Base-by-base conservation (phyloP, 2,329 filamentous ascomycete species). In the Arthrobotrys sinensis region DNA sequence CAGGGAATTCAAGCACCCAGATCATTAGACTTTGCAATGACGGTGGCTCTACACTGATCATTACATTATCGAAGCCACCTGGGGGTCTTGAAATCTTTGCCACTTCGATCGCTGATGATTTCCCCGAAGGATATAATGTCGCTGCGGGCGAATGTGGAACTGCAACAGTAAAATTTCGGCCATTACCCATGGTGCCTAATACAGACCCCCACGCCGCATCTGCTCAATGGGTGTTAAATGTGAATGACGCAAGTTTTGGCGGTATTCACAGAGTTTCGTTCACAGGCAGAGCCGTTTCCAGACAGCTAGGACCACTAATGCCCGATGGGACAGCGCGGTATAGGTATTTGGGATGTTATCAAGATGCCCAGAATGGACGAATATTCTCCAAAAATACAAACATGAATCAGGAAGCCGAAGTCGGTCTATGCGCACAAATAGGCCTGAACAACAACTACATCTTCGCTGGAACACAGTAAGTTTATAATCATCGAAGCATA, bases 221-320 rank as follows among this genome's bases (percentile, higher is more conserved):
- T 0, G 82, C 82, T 43, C 57, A 81, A 2, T 86, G 85, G 85
- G 84, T 84, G 3, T 80, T 86, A 60, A 86, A 85, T 71, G 84
- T 84, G 1, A 84, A 86, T 66, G 85, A 86, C 75, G 81, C 84
- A 3, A 83, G 75, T 5, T 86, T 85, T 65, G 85, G 85, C 1
- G 10, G 32, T 3, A 80, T 85, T 19, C 84, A 84, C 64, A 82
- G 84, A 14, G 82, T 86, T 52, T 55, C 79, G 0, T 82, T 85
- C 43, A 81, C 80, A 43, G 84, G 83, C 0, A 83, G 82, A 12
- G 82, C 85, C 36, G 80, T 83, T 0, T 82, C 81, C 16, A 80
- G 81, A 14, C 83, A 85, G 60, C 80, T 85, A 14, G 85, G 85
- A 4, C 85, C 85, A 12, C 76, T 83, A 19, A 81, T 85, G 11